These are phyloP conservation scores for Candida caryicola DNA, from an alignment of 805 yeast species.

Conservation along the genomic window DNA sequence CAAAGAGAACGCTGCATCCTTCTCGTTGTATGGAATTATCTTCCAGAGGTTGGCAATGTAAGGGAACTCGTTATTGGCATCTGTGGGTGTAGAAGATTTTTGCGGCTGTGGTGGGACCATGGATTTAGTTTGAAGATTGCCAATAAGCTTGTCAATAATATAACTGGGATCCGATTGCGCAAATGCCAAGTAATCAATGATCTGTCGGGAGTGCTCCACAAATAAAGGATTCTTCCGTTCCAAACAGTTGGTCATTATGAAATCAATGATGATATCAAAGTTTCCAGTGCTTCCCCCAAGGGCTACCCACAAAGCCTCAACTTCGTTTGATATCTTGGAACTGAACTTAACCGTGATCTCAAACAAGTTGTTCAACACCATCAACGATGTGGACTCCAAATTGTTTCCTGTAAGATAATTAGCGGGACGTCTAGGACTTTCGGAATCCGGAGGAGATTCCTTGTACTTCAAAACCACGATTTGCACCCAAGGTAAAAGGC, in stretches of 20 bases:
- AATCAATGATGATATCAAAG: conserved; percentile 68
- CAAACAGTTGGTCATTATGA: conserved; percentile 63
- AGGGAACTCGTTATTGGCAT: conserved; percentile 43
- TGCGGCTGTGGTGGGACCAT: conserved; percentile 73
- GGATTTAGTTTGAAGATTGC: conserved; percentile 73
- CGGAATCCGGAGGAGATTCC: conserved; percentile 5
- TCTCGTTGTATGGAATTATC: conserved; percentile 50
- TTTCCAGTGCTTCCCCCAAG: conserved; percentile 75
- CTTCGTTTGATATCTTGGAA: conserved; percentile 74
- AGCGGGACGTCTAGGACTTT: background rate
- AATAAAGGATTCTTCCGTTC: conserved; percentile 68
- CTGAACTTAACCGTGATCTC: conserved; percentile 82
- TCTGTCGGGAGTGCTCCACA: conserved; percentile 77
- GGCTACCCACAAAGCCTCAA: conserved; percentile 94
- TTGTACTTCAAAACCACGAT: conserved; percentile 57
- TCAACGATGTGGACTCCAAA: conserved; percentile 37
- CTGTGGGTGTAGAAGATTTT: background rate
- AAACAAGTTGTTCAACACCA: conserved; percentile 78
- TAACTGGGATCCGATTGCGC: conserved; percentile 46
- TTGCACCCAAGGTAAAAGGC: conserved; percentile 91
- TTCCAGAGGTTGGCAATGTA: conserved; percentile 72
- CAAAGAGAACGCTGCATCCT: conserved; percentile 76
- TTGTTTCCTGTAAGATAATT: conserved; percentile 2
- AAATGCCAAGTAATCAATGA: conserved; percentile 70
- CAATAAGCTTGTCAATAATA: conserved; percentile 59